phyloP scores from a whole-genome alignment of 768 basidiomycete species.

The Hygrocybe coccinea region DNA sequence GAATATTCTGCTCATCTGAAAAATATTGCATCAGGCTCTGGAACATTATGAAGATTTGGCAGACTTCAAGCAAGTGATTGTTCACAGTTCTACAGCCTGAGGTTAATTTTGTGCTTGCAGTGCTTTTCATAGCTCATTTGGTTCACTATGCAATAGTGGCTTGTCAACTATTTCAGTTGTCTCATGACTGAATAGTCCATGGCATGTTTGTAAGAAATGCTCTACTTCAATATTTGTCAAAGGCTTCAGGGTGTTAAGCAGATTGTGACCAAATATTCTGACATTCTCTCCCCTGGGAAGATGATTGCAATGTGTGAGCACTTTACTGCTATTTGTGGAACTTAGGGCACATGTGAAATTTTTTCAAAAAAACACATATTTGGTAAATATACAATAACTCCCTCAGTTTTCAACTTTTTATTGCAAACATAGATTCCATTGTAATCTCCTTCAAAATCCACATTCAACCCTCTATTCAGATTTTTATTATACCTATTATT shows the following conservation, averaged over 20 bases:
- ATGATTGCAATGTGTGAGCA: constrained; percentile 98
- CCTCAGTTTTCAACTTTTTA: too few species aligned
- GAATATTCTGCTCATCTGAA: background rate
- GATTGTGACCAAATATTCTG: constrained; percentile 98
- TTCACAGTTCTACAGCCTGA: constrained; percentile 83
- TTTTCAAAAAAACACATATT: too few species aligned
- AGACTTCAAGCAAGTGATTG: constrained; percentile 98
- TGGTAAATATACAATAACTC: too few species aligned
- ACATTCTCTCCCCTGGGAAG: constrained; percentile 94
- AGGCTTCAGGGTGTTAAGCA: constrained; percentile 95
- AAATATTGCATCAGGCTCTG: constrained; percentile 61
- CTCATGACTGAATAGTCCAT: constrained; percentile 97
- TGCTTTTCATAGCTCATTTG: background rate
- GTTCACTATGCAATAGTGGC: constrained; percentile 56
- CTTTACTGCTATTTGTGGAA: too few species aligned
- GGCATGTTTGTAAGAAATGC: constrained; percentile 95
- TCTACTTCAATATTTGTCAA: constrained; percentile 93
- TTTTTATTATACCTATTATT: too few species aligned
- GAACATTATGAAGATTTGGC: constrained; percentile 97
- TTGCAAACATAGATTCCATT: too few species aligned
- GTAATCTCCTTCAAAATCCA: too few species aligned
- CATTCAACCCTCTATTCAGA: too few species aligned
- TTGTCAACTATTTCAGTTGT: constrained; percentile 93
- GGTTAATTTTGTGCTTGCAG: constrained; percentile 38
- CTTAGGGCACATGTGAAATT: too few species aligned